These are phyloP conservation scores for Aspergillus eucalypticola DNA, from an alignment of 2,329 filamentous ascomycete genomes.

Conservation along the genomic window DNA sequence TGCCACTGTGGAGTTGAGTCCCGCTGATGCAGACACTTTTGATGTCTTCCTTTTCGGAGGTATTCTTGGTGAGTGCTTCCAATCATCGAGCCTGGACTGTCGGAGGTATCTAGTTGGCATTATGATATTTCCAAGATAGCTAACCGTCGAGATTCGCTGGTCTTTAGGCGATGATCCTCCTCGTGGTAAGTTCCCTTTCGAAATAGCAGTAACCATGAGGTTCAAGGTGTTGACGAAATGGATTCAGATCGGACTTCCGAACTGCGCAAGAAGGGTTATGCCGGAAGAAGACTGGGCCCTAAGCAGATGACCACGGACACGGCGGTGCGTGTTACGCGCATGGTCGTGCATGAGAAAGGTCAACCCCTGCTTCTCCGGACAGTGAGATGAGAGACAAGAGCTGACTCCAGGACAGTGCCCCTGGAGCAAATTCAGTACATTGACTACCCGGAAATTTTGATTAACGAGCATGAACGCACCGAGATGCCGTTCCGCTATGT, in stretches of 20 bases:
- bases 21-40: conserved; percentile 78
- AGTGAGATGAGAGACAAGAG: background rate
- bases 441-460: conserved; percentile 84
- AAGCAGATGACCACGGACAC: conserved; percentile 99
- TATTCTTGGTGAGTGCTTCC: conserved; percentile 70
- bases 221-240: conserved; percentile 6
- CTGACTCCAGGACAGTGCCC: conserved; percentile 56
- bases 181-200: conserved; percentile 62
- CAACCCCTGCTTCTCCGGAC: background rate
- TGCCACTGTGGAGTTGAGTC: conserved; percentile 76
- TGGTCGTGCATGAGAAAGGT: conserved; percentile 85
- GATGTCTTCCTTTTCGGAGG: conserved; percentile 94
- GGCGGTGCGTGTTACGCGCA: conserved; percentile 86
- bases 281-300: conserved; percentile 81
- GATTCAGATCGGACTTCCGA: conserved; percentile 98
- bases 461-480: conserved; percentile 89
- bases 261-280: conserved; percentile 87
- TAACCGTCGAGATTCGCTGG: conserved; percentile 6
- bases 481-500: conserved; percentile 99
- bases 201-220: background rate
- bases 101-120: background rate
- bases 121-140: background rate
- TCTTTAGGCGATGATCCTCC: conserved; percentile 86
- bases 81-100: background rate
- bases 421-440: conserved; percentile 78